phyloP scores from a whole-genome alignment of 2,329 filamentous ascomycete species.

The Phaeosphaeria sp. region DNA sequence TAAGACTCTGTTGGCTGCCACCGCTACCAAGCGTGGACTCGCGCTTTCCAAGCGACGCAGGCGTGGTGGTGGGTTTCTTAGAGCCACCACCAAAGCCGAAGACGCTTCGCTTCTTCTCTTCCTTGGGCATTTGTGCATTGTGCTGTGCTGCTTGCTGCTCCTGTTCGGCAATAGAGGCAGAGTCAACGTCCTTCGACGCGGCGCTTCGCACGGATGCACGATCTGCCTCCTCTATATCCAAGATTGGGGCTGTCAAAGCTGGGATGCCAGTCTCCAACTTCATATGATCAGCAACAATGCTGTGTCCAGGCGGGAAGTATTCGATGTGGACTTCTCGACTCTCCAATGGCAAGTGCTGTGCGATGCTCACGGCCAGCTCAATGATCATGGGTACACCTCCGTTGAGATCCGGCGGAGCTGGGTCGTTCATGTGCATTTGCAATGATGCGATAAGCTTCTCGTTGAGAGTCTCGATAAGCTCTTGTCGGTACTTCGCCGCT shows the following conservation, averaged over 20 bases:
- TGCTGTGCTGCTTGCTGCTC: constrained; percentile 44
- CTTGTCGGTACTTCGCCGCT: constrained; percentile 69
- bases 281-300: constrained; percentile 77
- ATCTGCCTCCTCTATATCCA: constrained; percentile 51
- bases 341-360: constrained; percentile 85
- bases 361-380: constrained; percentile 85
- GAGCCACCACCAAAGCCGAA: constrained; percentile 51
- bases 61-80: constrained; percentile 43
- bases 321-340: constrained; percentile 88
- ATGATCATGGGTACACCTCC: constrained; percentile 92
- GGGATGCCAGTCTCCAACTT: constrained; percentile 73
- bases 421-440: constrained; percentile 76
- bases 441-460: constrained; percentile 74
- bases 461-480: constrained; percentile 65
- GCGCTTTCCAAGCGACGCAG: constrained; percentile 48
- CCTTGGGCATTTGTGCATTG: constrained; percentile 28
- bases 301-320: constrained; percentile 80
- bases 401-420: constrained; percentile 80
- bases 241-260: constrained; percentile 52
- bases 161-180: constrained; percentile 35
- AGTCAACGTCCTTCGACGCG: constrained; percentile 41
- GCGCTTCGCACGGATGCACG: constrained; percentile 45
- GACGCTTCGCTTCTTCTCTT: constrained; percentile 51
- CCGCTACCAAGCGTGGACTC: constrained; percentile 48
- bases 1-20: constrained; percentile 45